Base-by-base conservation (phyloP, 106 monocot species). In the Dioscorea dumetorum region DNA sequence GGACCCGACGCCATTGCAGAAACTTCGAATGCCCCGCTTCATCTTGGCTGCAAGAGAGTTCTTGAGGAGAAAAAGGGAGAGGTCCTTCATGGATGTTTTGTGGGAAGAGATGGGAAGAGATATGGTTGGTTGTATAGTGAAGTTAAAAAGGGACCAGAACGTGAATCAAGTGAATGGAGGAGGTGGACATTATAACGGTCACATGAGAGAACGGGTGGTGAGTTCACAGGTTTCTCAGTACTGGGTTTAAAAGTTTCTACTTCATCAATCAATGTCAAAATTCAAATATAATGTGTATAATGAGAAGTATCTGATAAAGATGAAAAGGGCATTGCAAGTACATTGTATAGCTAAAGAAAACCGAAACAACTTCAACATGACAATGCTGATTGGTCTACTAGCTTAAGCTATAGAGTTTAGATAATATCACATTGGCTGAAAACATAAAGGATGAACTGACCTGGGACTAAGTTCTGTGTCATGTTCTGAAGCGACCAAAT, bases 1-100 rank as follows among this genome's bases (percentile, higher is more conserved):
- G 22, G 92, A 86, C 52, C 57, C 73, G 49, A 69, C 67, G n/a
- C 82, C 79, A 69, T 74, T 68, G 78, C 85, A 91, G 85, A 91
- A 90, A 80, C 59, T 85, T 20, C 74, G 62, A 74, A 94, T 72
- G 24, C 90, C 87, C 72, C 59, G 79, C 87, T 80, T 94, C 89
- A 94, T 87, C 75, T 76, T 92, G 35, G 85, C 41, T 12, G 88
- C 80, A 2, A 88, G 34, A 22, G 78, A 78, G 66, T 85, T 91
- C 72, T 88, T 85, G 77, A 85, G 73, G 57, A 88, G 73, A 69
- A 84, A 78, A 61, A 87, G 67, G 60, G 87, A 91, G 69, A 85
- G 73, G 54, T 87, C 88, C 63, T 79, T 92, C 91, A 85, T 92
- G 59, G 62, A 65, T 19, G 41, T 17, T 12, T 23, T 33, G 48